Base-by-base conservation (phyloP, 2,329 filamentous ascomycete genomes). In the Diaporthe sp. region DNA sequence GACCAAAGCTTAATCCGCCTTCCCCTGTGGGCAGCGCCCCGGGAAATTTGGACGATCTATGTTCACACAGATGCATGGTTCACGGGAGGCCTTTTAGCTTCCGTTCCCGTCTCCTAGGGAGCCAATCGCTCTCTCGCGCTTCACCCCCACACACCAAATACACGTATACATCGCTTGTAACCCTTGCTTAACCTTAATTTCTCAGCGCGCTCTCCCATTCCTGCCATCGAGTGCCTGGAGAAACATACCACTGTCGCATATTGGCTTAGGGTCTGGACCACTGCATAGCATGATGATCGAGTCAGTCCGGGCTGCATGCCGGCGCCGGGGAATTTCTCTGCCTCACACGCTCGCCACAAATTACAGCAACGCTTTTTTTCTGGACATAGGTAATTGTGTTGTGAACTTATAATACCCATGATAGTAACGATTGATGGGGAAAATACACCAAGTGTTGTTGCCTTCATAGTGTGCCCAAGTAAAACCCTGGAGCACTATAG, bases 101-200 rank as follows among this genome's bases (percentile, higher is more conserved):
- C 62, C n/a, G 44, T 46, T 17, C 12, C 19, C n/a, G 31, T 67
- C 62, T 19, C 42, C 46, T 68, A 31, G 44, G 62, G 62, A 34
- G 62, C 62, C 62, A 51, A 68, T 51, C 62, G 62, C 62, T 28
- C 44, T 68, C 44, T 51, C 22, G 31, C 22, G 7, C 46, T 68
- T 25, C 12, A 39, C 4, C 46, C 44, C 62, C 46, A 67, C 31
- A 39, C 31, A 13, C 61, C 25, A n/a, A 34, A 62, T 31, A 62
- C n/a, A 31, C 15, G 39, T 28, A 49, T 25, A 65, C 9, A 49
- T 39, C 19, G 10, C 28, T 34, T 46, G 39, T 1, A 51, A 17
- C 19, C 28, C 42, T 28, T 51, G 44, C 44, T 25, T 6, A 51
- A 67, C 61, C 61, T 67, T 37, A 34, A 67, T 22, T n/a, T 5